phyloP scores from a whole-genome alignment of 2,329 filamentous ascomycete genomes.

The Ciborinia camelliae region DNA sequence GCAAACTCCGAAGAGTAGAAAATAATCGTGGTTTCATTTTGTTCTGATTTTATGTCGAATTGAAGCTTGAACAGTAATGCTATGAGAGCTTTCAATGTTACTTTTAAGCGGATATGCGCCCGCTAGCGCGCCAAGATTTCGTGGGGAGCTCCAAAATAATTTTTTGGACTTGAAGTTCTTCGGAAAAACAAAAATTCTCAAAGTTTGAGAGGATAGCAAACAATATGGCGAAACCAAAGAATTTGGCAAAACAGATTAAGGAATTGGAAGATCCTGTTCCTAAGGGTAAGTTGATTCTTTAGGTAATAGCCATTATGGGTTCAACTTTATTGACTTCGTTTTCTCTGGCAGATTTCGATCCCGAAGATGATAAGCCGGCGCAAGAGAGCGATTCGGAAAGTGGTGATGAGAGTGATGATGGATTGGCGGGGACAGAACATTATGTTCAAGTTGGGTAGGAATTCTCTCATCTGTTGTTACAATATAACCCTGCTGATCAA shows the following conservation, averaged over 20 bases:
- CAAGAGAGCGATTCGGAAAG: slow-evolving; percentile 39
- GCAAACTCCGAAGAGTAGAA: slow-evolving; percentile 51
- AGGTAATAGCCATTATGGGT: not conserved
- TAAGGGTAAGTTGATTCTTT: slow-evolving; percentile 49
- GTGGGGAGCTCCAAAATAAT: slow-evolving; percentile 27
- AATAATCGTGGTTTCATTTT: slow-evolving; percentile 46
- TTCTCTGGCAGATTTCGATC: slow-evolving; percentile 40
- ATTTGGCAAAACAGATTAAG: slow-evolving; percentile 56
- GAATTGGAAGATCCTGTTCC: slow-evolving; percentile 55
- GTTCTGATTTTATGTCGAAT: slow-evolving; percentile 8
- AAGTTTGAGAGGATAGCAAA: slow-evolving; percentile 20
- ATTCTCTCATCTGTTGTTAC: not conserved
- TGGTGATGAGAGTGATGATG: slow-evolving; percentile 50
- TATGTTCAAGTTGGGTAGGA: slow-evolving; percentile 71
- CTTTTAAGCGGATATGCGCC: slow-evolving; percentile 22
- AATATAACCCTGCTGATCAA: slow-evolving; percentile 14
- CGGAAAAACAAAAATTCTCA: slow-evolving; percentile 25
- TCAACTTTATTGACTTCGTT: slow-evolving; percentile 16
- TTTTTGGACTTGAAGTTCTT: slow-evolving; percentile 19
- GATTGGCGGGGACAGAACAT: slow-evolving; percentile 72
- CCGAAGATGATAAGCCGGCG: slow-evolving; percentile 37
- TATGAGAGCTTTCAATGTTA: slow-evolving; percentile 2
- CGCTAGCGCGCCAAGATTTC: slow-evolving; percentile 33
- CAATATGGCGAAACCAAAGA: slow-evolving; percentile 48
- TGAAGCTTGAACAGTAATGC: slow-evolving; percentile 21